Evolutionary conservation across 2,329 filamentous ascomycete genomes (phyloP).

Genomic region (Rachicladosporium sp.): DNA sequence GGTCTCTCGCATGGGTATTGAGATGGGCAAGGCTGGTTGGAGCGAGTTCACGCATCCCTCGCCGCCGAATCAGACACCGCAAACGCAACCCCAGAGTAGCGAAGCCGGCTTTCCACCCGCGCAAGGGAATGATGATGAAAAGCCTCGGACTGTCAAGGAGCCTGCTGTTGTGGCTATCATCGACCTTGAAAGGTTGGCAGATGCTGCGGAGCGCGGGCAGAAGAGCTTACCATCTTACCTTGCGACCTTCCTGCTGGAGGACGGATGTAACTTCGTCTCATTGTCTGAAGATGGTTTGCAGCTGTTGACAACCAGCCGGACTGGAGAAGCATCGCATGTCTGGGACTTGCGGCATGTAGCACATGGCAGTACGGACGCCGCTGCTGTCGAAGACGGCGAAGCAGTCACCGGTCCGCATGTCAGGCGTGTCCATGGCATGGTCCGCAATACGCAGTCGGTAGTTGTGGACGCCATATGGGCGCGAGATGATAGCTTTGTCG

Average conservation of each 20-base stretch:
- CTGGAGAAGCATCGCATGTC: slow-evolving; percentile 70
- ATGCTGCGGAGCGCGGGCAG: slow-evolving; percentile 35
- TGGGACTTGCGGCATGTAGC: slow-evolving; percentile 61
- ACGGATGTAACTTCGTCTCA: slow-evolving; percentile 70
- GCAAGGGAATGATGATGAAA: slow-evolving; percentile 50
- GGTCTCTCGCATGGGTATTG: slow-evolving; percentile 43
- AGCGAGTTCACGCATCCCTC: slow-evolving; percentile 63
- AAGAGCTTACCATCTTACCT: slow-evolving; percentile 46
- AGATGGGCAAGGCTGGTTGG: slow-evolving; percentile 65
- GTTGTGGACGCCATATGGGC: slow-evolving; percentile 87
- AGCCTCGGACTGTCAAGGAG: slow-evolving; percentile 44
- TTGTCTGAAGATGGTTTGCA: slow-evolving; percentile 63
- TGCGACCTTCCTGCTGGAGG: slow-evolving; percentile 56
- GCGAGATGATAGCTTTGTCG: slow-evolving; percentile 68
- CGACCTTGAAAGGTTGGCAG: slow-evolving; percentile 51
- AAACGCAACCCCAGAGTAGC: neutral
- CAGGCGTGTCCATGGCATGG: slow-evolving; percentile 76
- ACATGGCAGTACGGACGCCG: slow-evolving; percentile 26
- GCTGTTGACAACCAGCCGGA: slow-evolving; percentile 67
- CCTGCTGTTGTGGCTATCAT: slow-evolving; percentile 66
- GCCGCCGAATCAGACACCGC: slow-evolving; percentile 25
- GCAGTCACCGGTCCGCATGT: slow-evolving; percentile 39
- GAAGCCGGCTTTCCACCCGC: slow-evolving; percentile 54
- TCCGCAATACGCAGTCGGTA: slow-evolving; percentile 79
- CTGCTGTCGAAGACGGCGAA: slow-evolving; percentile 8